Evolutionary conservation across 169 alveolate species (phyloP), one percentile per base, ranked within the genome.

Genomic region (Plasmodium vivax): DNA sequence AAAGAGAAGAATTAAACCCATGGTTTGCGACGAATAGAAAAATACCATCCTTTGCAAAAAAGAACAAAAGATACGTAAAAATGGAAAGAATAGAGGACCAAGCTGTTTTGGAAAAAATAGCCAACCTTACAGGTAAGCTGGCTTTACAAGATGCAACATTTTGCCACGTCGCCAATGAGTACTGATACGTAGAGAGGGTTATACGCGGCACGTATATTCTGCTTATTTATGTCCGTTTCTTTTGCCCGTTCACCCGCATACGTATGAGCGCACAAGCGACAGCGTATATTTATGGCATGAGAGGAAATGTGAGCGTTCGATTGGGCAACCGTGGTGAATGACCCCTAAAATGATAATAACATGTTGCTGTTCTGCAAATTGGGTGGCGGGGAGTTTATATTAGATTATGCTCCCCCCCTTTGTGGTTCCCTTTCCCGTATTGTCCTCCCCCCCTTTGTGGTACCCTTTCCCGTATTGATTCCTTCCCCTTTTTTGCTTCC

Each of bases 21-120:
- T 19, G 77, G 12, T 30, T 68, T 68, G 77, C 38, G 4, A 68
- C 6, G 12, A 68, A 68, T 68, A 68, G 43, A 16, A 19, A 9
- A 30, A 68, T 30, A 27, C 12, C 19, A 27, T 68, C 34, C 34
- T 68, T 68, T 79, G 23, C 62, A 79, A 79, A 79, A 41, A 30
- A 12, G 36, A 38, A 38, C 30, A 79, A 79, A 79, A 41, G 51
- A 27, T 19, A 38, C 23, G 30, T n/a, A 7, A 23, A n/a, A 56
- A 87, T 87, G 93, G 93, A 87, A 56, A 87, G 45, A 87, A 41
- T 87, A 12, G 82, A 77, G 87, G 93, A 87, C 58, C 43, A 87
- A 7, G 74, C 27, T 10, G 68, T 87, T 75, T 36, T 77, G 72
- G 54, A 87, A 23, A 87, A 77, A 87, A 87, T 87, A 77, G 23